Percentiles rank a stretch among this genome's conserved stretches.
phyloP scores from a whole-genome alignment of 768 basidiomycete genomes.

The Coprinellus aureogranulatus region DNA sequence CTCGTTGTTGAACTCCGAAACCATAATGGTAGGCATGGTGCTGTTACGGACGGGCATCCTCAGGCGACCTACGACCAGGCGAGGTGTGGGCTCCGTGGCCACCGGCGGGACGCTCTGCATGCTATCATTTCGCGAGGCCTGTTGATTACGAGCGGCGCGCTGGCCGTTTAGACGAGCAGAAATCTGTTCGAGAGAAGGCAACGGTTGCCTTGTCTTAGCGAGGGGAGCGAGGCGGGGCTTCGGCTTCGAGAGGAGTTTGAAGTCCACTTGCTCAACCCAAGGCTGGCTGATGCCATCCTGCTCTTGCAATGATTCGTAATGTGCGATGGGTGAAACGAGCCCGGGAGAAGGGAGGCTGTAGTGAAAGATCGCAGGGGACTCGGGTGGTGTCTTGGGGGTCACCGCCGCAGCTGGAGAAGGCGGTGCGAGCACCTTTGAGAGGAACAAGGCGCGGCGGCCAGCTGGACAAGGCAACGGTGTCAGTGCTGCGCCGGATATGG shows the following conservation, averaged over 20 bases:
- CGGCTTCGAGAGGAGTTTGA: constrained; percentile 32
- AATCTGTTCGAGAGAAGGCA: constrained; percentile 78
- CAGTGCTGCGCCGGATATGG: neutral
- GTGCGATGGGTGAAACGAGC: constrained; percentile 57
- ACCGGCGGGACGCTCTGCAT: constrained; percentile 19
- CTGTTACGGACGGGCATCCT: constrained; percentile 37
- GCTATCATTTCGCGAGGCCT: constrained; percentile 7
- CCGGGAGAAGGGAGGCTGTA: constrained; percentile 69
- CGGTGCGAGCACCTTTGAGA: constrained; percentile 69
- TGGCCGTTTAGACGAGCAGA: constrained; percentile 55
- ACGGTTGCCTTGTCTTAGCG: constrained; percentile 20
- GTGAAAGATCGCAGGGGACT: constrained; percentile 68
- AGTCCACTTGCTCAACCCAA: constrained; percentile 71
- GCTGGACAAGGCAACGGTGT: constrained; percentile 34
- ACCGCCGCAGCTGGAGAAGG: constrained; percentile 57
- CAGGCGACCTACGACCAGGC: constrained; percentile 37
- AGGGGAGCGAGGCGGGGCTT: constrained; percentile 14
- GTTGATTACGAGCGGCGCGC: neutral
- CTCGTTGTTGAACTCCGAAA: neutral
- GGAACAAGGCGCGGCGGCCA: constrained; percentile 71
- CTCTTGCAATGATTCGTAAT: constrained; percentile 50
- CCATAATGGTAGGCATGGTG: constrained; percentile 22
- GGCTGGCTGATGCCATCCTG: constrained; percentile 33
- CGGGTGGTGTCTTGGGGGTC: constrained; percentile 64
- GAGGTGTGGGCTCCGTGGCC: constrained; percentile 25